phyloP scores from a whole-genome alignment of 257 asterid species.

The Primulina eburnea region DNA sequence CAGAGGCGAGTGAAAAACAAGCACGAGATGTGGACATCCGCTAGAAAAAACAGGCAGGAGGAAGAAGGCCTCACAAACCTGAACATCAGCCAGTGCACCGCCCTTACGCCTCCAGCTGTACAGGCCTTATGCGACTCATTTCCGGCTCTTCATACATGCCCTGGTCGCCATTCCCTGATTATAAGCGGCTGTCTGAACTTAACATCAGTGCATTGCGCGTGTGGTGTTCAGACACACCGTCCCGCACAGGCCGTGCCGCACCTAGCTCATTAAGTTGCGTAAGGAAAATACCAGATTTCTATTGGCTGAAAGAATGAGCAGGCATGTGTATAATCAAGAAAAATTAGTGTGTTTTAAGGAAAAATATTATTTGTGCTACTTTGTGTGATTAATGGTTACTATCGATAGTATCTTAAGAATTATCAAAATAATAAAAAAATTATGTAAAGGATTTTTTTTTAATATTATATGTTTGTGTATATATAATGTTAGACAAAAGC shows the following conservation, averaged over 20 bases:
- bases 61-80: slow-evolving; percentile 86
- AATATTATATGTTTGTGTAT: neutral
- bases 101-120: slow-evolving; percentile 96
- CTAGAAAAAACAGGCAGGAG: slow-evolving; percentile 47
- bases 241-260: slow-evolving; percentile 42
- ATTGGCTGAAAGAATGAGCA: slow-evolving; percentile 12
- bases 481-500: too few relatives aligned
- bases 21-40: slow-evolving; percentile 57
- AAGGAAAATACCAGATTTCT: neutral
- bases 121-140: slow-evolving; percentile 92
- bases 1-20: slow-evolving; percentile 62
- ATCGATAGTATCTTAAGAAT: neutral
- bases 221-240: slow-evolving; percentile 65
- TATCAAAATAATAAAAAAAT: too few relatives aligned
- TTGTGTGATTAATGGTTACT: neutral
- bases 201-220: slow-evolving; percentile 85
- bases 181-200: slow-evolving; percentile 88
- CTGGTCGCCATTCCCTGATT: slow-evolving; percentile 79
- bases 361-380: neutral
- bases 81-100: slow-evolving; percentile 97
- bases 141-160: slow-evolving; percentile 92
- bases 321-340: slow-evolving; percentile 7
- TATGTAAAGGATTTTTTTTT: neutral
- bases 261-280: slow-evolving; percentile 57
- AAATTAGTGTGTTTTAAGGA: neutral